These are phyloP conservation scores for Coemansia sp. DNA, from an alignment of 192 early-diverging fungal genomes.

Conservation along the genomic window DNA sequence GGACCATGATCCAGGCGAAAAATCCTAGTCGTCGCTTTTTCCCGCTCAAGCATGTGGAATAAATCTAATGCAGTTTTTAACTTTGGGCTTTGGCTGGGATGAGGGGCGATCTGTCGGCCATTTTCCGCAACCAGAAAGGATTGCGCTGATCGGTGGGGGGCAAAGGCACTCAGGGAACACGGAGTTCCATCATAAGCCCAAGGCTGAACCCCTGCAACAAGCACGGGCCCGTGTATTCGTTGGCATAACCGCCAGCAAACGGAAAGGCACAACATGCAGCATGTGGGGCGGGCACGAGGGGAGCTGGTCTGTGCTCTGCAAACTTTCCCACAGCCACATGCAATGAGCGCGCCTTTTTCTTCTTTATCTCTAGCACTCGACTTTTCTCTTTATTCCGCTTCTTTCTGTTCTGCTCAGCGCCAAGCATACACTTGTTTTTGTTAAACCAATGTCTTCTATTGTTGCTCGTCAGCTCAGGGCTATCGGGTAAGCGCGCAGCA, in stretches of 20 bases:
- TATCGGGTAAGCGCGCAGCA: slow-evolving; percentile 8
- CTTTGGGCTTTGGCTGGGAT: not conserved
- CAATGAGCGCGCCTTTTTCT: not conserved
- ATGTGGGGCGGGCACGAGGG: not conserved
- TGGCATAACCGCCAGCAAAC: no score
- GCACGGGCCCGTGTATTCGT: no score
- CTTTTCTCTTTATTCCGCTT: not conserved
- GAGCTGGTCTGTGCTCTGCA: slow-evolving; percentile 5
- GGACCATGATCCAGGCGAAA: slow-evolving; percentile 1
- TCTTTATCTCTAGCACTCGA: not conserved
- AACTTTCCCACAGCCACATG: slow-evolving; percentile 7
- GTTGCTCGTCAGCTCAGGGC: slow-evolving; percentile 22
- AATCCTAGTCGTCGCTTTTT: not conserved
- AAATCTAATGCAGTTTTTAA: no score
- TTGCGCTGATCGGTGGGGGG: no score
- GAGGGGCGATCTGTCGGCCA: not conserved
- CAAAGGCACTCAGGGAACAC: not conserved
- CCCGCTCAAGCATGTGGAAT: no score
- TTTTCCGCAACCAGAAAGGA: not conserved
- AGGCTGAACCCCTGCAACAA: no score
- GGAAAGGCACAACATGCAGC: not conserved
- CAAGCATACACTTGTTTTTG: not conserved
- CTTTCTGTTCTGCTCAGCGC: slow-evolving; percentile 4
- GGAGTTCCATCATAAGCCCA: not conserved
- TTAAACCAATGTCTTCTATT: slow-evolving; percentile 11